These are phyloP conservation scores for Aschersonia sp. DNA, from an alignment of 2,329 filamentous ascomycete species.

Conservation along the genomic window DNA sequence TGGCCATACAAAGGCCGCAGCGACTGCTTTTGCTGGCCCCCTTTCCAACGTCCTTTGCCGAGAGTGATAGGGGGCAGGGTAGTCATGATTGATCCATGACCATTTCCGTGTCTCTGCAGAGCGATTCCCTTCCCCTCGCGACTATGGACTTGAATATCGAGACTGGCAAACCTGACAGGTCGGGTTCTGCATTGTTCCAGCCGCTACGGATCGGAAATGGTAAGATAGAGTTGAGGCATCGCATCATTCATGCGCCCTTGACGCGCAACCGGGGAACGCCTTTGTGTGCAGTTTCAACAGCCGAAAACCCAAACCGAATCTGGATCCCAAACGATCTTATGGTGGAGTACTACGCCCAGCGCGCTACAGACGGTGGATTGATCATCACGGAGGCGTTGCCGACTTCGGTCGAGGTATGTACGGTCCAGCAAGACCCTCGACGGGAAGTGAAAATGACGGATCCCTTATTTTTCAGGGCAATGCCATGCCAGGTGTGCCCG, in stretches of 20 bases:
- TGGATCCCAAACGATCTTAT: constrained; percentile 30
- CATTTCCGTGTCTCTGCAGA: too few species aligned
- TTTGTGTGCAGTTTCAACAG: constrained; percentile 21
- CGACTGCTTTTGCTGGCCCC: too few species aligned
- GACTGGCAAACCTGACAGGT: too few species aligned
- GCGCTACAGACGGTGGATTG: constrained; percentile 24
- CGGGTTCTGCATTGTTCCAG: constrained; percentile 14
- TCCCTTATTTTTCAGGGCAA: constrained; percentile 9
- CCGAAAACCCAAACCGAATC: constrained; percentile 30
- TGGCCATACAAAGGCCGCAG: too few species aligned
- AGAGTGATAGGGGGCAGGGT: too few species aligned
- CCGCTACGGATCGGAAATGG: constrained; percentile 23
- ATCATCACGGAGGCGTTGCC: constrained; percentile 30
- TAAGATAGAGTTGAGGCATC: constrained; percentile 31
- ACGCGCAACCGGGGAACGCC: constrained; percentile 38
- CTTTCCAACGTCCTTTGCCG: too few species aligned
- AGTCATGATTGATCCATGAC: too few species aligned
- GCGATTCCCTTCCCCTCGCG: too few species aligned
- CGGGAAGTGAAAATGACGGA: background rate
- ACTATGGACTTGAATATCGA: too few species aligned
- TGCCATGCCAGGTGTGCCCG: constrained; percentile 33
- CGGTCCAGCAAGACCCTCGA: background rate
- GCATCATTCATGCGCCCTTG: constrained; percentile 34
- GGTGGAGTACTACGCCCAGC: constrained; percentile 27
- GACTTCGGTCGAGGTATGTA: constrained; percentile 24